These are phyloP conservation scores for Acorus gramineus DNA, from an alignment of 106 monocot species.

Conservation along the genomic window DNA sequence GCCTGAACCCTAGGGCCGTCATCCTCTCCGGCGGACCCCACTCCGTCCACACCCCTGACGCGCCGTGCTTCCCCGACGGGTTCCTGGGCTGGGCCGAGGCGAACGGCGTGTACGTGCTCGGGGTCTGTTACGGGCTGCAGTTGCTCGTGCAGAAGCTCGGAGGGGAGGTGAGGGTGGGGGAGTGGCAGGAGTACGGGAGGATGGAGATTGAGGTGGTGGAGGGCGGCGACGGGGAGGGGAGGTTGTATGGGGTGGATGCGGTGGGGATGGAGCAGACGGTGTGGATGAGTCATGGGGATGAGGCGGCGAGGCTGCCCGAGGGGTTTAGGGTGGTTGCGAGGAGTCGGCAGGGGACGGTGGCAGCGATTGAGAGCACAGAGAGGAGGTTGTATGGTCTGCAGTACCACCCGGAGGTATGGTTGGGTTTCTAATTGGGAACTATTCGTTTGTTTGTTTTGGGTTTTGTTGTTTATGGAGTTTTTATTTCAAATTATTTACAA, in stretches of 20 bases:
- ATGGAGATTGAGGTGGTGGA: conserved; percentile 62
- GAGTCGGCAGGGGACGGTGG: conserved; percentile 68
- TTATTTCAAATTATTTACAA: no score
- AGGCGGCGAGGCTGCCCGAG: conserved; percentile 61
- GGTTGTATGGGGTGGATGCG: conserved; percentile 27
- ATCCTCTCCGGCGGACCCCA: conserved; percentile 95
- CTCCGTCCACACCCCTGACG: conserved; percentile 62
- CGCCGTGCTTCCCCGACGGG: conserved; percentile 77
- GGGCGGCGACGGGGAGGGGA: conserved; percentile 22
- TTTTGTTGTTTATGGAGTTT: not conserved
- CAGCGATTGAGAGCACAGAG: conserved; percentile 50
- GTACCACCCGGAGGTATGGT: conserved; percentile 90
- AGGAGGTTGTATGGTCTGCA: conserved; percentile 75
- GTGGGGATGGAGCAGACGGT: conserved; percentile 46
- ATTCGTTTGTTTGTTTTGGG: not conserved
- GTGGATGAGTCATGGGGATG: conserved; percentile 99
- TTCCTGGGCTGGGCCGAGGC: conserved; percentile 62
- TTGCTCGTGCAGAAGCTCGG: conserved; percentile 85
- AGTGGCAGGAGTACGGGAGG: conserved; percentile 91
- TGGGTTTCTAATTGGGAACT: not conserved
- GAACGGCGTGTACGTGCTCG: conserved; percentile 57
- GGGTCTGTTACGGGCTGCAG: conserved; percentile 98
- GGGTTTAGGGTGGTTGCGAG: conserved; percentile 72
- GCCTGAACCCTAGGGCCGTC: conserved; percentile 42
- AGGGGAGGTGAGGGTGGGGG: conserved; percentile 55